Evolutionary conservation across 2,329 filamentous ascomycete genomes (phyloP), one percentile per base, ranked within the genome.

Genomic region (Truncatella angustata): DNA sequence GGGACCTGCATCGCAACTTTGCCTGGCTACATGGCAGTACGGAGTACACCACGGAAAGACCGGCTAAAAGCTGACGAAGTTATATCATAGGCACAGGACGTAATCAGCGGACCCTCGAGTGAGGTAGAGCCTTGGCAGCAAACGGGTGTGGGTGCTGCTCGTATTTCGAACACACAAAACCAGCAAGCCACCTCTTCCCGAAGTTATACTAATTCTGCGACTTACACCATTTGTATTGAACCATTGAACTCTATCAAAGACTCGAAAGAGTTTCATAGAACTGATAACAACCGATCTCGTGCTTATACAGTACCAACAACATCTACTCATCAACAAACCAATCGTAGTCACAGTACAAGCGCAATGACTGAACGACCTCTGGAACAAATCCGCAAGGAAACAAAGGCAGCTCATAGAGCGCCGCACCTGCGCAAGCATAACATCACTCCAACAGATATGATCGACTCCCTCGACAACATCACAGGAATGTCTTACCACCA

Each of bases 401-500:
- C 76, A 51, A 84, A 82, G 60, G 75, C 77, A 46, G 87, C 88
- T n/a, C 73, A 90, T 63, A 83, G 85, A 46, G 73, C 82, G 23
- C 81, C 82, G 2, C 86, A 87, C 66, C 78, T 88, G 44, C 80
- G 79, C 60, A 88, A 85, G 65, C 80, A 83, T 66, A 81, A 79
- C 62, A 76, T 85, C 61, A 78, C 87, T 14, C 81, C 85, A 23
- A 81, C 90, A 2, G 92, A 97, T 67, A 77, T 79, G 7, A 94
- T 97, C 62, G 93, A 97, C 67, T 74, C 76, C 4, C 82, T 97
- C 1, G 93, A 96, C 65, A 78, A 75, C 49, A 74, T 79, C 3
- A 69, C 78, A 36, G 80, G 81, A 47, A 79, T 78, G 16, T 72
- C 79, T 2, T 96, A 96, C 69, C 93, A 97, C 68, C 93, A 97